These are phyloP conservation scores for Striga hermonthica DNA, from an alignment of 305 asterid genomes.

Conservation along the genomic window DNA sequence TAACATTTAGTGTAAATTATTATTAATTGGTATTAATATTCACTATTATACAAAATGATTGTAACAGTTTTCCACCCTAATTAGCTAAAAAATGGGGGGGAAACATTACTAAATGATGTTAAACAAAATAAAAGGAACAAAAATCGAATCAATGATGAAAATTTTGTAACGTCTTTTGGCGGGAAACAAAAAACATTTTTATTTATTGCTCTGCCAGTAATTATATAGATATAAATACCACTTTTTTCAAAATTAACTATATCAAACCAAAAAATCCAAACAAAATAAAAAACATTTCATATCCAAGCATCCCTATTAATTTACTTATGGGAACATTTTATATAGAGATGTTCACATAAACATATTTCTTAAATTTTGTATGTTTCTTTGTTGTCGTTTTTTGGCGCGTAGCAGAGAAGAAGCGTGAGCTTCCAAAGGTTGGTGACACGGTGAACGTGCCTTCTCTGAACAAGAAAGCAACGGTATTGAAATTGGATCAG, in stretches of 20 bases:
- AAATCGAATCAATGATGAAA: too few relatives aligned
- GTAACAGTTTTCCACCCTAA: too few relatives aligned
- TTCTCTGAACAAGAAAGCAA: conserved; percentile 67
- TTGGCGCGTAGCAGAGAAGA: conserved; percentile 41
- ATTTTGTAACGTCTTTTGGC: background rate
- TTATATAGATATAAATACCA: background rate
- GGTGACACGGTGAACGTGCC: conserved; percentile 83
- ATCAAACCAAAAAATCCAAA: background rate
- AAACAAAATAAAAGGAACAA: too few relatives aligned
- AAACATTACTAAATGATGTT: too few relatives aligned
- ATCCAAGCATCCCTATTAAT: background rate
- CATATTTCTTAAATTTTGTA: background rate
- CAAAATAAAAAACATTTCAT: too few relatives aligned
- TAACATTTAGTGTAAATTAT: too few relatives aligned
- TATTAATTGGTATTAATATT: too few relatives aligned
- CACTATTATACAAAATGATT: too few relatives aligned
- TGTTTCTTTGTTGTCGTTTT: conserved; percentile 25
- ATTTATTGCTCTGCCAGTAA: background rate
- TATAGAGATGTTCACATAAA: background rate
- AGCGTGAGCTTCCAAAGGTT: conserved; percentile 49
- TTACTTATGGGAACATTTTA: background rate
- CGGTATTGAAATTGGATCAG: conserved; percentile 65
- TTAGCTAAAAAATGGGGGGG: too few relatives aligned
- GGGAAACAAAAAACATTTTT: background rate
- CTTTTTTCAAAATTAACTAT: background rate